A percentile compares a stretch with the other conserved stretches of the same genome.
Evolutionary conservation across 176 grass and related monocot genomes (phyloP).

Genomic region (Alloteropsis semialata): DNA sequence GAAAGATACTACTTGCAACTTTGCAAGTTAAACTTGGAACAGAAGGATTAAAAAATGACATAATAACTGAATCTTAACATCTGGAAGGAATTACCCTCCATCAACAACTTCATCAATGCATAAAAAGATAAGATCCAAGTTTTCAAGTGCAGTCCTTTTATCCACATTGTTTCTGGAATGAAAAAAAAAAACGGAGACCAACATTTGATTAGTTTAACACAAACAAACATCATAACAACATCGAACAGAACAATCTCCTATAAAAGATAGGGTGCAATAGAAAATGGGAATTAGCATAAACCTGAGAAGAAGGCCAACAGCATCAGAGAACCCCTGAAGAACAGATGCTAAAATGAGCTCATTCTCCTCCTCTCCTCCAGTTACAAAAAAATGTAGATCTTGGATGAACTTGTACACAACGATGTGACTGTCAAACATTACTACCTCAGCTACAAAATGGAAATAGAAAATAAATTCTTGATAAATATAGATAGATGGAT

Average conservation of each 20-base stretch:
- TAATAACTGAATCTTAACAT: too few relatives aligned
- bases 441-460: conserved; percentile 88
- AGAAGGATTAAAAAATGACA: too few relatives aligned
- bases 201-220: conserved; percentile 1
- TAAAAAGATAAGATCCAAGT: conserved; percentile 79
- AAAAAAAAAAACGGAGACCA: too few relatives aligned
- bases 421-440: conserved; percentile 82
- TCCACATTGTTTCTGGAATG: conserved; percentile 73
- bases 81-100: conserved; percentile 61
- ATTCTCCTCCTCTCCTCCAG: conserved; percentile 88
- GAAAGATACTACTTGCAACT: too few relatives aligned
- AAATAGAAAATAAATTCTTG: too few relatives aligned
- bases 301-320: conserved; percentile 74
- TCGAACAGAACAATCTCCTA: too few relatives aligned
- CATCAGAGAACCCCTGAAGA: conserved; percentile 90
- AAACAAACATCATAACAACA: too few relatives aligned
- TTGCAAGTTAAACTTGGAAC: too few relatives aligned
- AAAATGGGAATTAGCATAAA: conserved; percentile 22
- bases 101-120: conserved; percentile 96
- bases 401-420: conserved; percentile 89
- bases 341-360: conserved; percentile 85
- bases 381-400: conserved; percentile 90
- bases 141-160: conserved; percentile 88
- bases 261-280: not conserved
- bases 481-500: too few relatives aligned